phyloP scores from a whole-genome alignment of 805 yeast genomes.

The Candida sakaeoensis region DNA sequence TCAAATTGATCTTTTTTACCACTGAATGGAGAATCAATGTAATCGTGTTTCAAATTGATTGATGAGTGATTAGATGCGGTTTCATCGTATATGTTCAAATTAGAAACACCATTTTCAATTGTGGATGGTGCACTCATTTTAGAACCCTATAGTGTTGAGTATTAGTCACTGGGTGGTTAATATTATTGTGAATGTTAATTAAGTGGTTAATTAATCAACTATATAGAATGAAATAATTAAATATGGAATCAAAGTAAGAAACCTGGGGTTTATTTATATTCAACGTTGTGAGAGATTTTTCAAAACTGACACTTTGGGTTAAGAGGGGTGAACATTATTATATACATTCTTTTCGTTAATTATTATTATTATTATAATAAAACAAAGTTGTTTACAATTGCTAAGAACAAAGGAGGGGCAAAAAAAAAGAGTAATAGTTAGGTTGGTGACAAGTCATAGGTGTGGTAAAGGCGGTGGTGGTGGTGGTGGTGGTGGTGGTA shows the following conservation, averaged over 20 bases:
- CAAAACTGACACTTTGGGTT: background rate
- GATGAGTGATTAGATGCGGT: slow-evolving; percentile 30
- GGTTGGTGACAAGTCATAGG: no score
- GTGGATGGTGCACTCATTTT: slow-evolving; percentile 14
- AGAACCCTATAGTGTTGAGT: background rate
- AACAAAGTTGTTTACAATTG: no score
- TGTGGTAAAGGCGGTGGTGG: slow-evolving; percentile 8
- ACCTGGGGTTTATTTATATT: slow-evolving; percentile 7
- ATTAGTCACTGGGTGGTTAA: background rate
- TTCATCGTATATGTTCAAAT: slow-evolving; percentile 21
- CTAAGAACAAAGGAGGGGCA: no score
- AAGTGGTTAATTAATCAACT: no score
- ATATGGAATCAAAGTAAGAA: background rate
- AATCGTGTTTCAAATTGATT: slow-evolving; percentile 48
- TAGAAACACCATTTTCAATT: slow-evolving; percentile 12
- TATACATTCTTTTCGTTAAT: no score
- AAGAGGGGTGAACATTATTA: slow-evolving; percentile 7
- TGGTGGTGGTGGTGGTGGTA: background rate
- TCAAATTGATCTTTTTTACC: slow-evolving; percentile 81
- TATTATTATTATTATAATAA: no score
- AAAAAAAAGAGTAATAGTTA: no score
- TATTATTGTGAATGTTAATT: background rate
- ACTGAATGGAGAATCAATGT: slow-evolving; percentile 68
- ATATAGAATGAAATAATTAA: background rate
- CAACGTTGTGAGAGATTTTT: background rate